phyloP scores from a whole-genome alignment of 805 yeast genomes.

The Candida lessepsii region DNA sequence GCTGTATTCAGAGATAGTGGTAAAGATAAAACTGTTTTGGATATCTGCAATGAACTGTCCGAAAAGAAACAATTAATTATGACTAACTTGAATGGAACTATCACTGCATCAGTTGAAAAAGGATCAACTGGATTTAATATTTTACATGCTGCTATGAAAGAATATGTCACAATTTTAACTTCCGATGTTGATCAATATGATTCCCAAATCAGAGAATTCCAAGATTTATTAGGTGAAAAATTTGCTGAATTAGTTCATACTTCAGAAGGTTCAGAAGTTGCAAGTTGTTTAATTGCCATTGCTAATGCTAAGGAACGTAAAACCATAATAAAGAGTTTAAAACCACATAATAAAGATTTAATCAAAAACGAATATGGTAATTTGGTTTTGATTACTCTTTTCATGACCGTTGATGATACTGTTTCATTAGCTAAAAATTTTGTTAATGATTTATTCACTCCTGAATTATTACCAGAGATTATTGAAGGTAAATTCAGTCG shows the following conservation, averaged over 20 bases:
- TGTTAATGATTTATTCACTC: slow-evolving; percentile 49
- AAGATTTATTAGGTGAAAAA: slow-evolving; percentile 82
- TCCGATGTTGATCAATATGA: slow-evolving; percentile 42
- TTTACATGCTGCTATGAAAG: slow-evolving; percentile 94
- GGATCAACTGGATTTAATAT: slow-evolving; percentile 96
- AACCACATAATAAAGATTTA: slow-evolving; percentile 71
- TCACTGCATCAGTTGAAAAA: slow-evolving; percentile 87
- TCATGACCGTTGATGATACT: slow-evolving; percentile 92
- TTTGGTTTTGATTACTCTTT: slow-evolving; percentile 70
- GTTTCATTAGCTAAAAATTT: slow-evolving; percentile 77
- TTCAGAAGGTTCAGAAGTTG: slow-evolving; percentile 90
- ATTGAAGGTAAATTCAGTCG: slow-evolving; percentile 75
- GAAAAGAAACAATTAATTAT: slow-evolving; percentile 79
- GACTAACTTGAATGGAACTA: slow-evolving; percentile 75
- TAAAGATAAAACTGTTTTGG: slow-evolving; percentile 58
- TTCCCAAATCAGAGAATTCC: slow-evolving; percentile 72
- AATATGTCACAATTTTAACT: slow-evolving; percentile 71
- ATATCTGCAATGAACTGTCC: slow-evolving; percentile 62
- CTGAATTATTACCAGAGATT: slow-evolving; percentile 52
- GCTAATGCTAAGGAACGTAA: slow-evolving; percentile 95
- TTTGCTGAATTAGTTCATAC: slow-evolving; percentile 95
- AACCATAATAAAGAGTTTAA: slow-evolving; percentile 65
- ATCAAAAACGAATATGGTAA: slow-evolving; percentile 86
- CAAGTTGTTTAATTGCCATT: slow-evolving; percentile 71
- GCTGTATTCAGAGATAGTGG: slow-evolving; percentile 84